These are phyloP conservation scores for Pilatotrama ljubarskyi DNA, from an alignment of 768 basidiomycete genomes.

Conservation along the genomic window DNA sequence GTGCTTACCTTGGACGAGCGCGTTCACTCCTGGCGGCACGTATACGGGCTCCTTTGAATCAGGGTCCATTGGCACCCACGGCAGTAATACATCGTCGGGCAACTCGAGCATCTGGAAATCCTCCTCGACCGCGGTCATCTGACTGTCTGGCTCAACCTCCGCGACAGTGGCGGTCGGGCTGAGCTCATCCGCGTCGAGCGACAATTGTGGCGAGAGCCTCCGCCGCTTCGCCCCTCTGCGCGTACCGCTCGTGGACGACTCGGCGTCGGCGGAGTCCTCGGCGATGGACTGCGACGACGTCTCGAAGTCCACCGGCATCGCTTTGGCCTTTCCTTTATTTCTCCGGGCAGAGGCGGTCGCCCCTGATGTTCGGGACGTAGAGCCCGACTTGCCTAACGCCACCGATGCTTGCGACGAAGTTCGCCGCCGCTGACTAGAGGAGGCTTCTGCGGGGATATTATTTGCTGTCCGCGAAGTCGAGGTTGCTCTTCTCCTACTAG, in stretches of 20 bases:
- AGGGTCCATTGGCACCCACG: constrained; percentile 34
- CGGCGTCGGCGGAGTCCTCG: neutral
- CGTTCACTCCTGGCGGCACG: constrained; percentile 37
- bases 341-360: neutral
- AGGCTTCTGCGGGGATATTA: neutral
- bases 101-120: constrained; percentile 39
- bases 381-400: neutral
- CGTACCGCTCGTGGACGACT: constrained; percentile 2
- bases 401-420: neutral
- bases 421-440: constrained; percentile 2
- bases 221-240: constrained; percentile 7
- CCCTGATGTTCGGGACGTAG: neutral
- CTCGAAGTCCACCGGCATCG: neutral
- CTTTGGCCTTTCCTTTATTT: constrained; percentile 10
- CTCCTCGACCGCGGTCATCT: neutral
- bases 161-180: neutral
- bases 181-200: neutral
- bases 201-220: neutral
- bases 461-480: neutral
- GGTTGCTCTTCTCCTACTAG: neutral
- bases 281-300: neutral
- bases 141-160: neutral
- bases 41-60: constrained; percentile 20
- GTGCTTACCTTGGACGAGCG: constrained; percentile 37
- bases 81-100: constrained; percentile 34